A percentile compares a stretch with the other conserved stretches of the same genome.
phyloP scores from a whole-genome alignment of 768 basidiomycete genomes.

The Suillus decipiens region DNA sequence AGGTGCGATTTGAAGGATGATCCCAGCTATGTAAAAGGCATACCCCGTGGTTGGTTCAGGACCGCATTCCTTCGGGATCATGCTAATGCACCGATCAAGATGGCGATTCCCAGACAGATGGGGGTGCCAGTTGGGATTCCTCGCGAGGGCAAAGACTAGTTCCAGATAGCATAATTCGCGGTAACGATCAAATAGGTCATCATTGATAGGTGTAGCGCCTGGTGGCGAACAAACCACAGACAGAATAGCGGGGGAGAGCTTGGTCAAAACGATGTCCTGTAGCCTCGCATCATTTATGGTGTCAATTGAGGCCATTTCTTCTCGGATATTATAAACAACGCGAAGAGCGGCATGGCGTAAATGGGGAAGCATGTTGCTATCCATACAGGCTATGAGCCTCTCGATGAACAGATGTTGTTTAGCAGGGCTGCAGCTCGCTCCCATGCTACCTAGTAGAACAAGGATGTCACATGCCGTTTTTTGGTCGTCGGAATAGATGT shows the following conservation, averaged over 20 bases:
- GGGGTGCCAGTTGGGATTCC: neutral
- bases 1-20: neutral
- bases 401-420: neutral
- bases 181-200: neutral
- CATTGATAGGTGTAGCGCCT: neutral
- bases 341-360: neutral
- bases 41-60: neutral
- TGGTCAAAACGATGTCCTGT: neutral
- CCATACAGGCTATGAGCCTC: neutral
- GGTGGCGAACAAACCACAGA: neutral
- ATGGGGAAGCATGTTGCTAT: too few species aligned
- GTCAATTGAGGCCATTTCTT: neutral
- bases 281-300: neutral
- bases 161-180: neutral
- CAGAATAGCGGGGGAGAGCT: neutral
- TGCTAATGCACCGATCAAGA: neutral
- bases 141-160: neutral
- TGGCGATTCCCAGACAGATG: neutral
- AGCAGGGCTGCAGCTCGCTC: neutral
- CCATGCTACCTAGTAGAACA: neutral
- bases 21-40: neutral
- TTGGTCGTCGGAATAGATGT: neutral
- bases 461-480: neutral
- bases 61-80: neutral
- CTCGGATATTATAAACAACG: neutral